Conservation (phyloP, 345 rosid genomes). For the Rhizophora apiculata region DNA sequence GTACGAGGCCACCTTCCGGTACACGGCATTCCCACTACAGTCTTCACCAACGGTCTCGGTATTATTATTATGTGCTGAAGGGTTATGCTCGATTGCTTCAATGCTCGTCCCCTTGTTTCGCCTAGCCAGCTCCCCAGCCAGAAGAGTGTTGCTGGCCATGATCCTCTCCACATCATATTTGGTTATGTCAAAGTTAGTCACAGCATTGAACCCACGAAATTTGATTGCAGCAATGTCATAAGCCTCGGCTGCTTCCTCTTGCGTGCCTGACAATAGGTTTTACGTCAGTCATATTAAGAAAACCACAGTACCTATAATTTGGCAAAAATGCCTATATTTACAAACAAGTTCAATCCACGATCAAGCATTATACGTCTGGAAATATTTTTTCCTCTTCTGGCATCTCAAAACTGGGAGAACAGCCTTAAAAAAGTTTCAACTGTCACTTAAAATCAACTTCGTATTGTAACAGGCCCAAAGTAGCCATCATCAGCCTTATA, state of each 20-base stretch:
- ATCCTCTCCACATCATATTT: constrained; percentile 74
- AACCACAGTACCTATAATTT: not conserved
- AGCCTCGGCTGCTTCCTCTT: constrained; percentile 88
- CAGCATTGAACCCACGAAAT: constrained; percentile 74
- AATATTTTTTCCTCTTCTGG: constrained; percentile 2
- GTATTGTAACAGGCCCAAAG: constrained; percentile 22
- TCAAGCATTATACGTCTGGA: not conserved
- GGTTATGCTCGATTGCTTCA: constrained; percentile 21
- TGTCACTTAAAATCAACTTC: constrained; percentile 16
- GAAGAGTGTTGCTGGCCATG: constrained; percentile 65
- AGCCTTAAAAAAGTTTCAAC: constrained; percentile 26
- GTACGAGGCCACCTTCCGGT: constrained; percentile 45
- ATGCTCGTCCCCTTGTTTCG: constrained; percentile 37
- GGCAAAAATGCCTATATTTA: not conserved
- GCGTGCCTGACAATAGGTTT: constrained; percentile 47
- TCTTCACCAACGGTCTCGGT: constrained; percentile 18
- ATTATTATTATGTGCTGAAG: constrained; percentile 13
- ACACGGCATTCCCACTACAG: constrained; percentile 26
- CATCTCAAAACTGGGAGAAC: constrained; percentile 6
- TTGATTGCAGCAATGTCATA: constrained; percentile 77
- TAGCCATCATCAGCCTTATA: constrained; percentile 41
- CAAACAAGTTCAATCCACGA: not conserved
- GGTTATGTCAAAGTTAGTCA: constrained; percentile 71
- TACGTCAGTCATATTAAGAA: not conserved
- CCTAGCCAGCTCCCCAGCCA: constrained; percentile 68